These are phyloP conservation scores for Oryza longistaminata DNA, from an alignment of 176 grass and related monocot genomes.

Conservation along the genomic window DNA sequence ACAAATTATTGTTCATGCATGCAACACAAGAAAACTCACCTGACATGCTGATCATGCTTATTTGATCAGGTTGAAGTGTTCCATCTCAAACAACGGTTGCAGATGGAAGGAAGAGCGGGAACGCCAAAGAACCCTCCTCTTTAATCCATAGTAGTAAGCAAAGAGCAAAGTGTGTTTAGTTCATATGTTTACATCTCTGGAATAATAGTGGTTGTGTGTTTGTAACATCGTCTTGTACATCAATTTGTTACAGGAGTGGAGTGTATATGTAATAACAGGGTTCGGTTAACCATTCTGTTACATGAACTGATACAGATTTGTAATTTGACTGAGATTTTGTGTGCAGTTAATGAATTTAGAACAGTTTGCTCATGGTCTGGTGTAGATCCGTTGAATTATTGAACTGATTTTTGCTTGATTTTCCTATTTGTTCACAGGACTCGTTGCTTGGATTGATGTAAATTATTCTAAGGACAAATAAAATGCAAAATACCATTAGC, in stretches of 20 bases:
- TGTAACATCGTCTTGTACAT: conserved; percentile 33
- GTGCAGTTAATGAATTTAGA: background rate
- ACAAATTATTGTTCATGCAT: background rate
- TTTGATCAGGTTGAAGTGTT: conserved; percentile 80
- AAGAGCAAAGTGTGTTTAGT: background rate
- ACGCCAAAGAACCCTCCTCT: conserved; percentile 64
- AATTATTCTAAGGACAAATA: background rate
- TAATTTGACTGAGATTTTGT: conserved; percentile 6
- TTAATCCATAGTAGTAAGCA: conserved; percentile 21
- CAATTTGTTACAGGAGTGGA: background rate
- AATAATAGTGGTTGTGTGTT: background rate
- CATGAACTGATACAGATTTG: background rate
- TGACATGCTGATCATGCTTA: conserved; percentile 21
- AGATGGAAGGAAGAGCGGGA: conserved; percentile 61
- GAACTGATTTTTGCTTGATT: background rate
- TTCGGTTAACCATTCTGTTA: conserved; percentile 17
- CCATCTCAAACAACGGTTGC: conserved; percentile 83
- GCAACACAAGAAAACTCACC: background rate
- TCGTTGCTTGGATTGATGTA: background rate
- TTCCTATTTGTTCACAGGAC: background rate
- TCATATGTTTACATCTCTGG: background rate
- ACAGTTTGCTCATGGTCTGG: background rate
- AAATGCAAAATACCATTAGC: background rate
- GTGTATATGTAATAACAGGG: conserved; percentile 20
- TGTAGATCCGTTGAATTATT: background rate